A percentile compares a stretch with the other conserved stretches of the same genome.
These are phyloP conservation scores for Verticillium albo-atrum DNA, from an alignment of 2,329 filamentous ascomycete species.

Conservation along the genomic window DNA sequence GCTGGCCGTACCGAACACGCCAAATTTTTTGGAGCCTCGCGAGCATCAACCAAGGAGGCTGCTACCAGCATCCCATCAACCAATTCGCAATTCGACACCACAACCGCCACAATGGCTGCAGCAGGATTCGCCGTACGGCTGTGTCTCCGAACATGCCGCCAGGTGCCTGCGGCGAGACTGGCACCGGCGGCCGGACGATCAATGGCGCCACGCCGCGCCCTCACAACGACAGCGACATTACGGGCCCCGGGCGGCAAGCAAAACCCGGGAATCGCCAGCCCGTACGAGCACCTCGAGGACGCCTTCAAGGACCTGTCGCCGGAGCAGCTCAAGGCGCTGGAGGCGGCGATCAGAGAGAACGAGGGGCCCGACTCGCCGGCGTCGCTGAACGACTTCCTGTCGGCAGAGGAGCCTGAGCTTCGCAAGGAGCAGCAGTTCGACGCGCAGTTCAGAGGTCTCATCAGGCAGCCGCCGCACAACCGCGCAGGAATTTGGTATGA, in stretches of 20 bases:
- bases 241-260: conserved; percentile 9
- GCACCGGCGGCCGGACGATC: neutral
- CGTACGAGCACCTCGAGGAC: conserved; percentile 7
- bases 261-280: conserved; percentile 9
- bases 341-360: conserved; percentile 23
- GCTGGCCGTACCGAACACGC: neutral
- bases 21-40: neutral
- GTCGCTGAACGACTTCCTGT: conserved; percentile 6
- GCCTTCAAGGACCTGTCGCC: conserved; percentile 9
- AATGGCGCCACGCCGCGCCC: conserved; percentile 17
- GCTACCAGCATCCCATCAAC: neutral
- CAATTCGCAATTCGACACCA: neutral
- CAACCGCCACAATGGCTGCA: conserved; percentile 27
- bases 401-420: conserved; percentile 3
- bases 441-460: conserved; percentile 14
- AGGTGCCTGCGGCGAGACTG: conserved; percentile 13
- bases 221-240: conserved; percentile 23
- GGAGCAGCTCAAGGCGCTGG: conserved; percentile 15
- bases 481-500: conserved; percentile 43
- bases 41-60: neutral
- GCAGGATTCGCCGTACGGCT: conserved; percentile 31
- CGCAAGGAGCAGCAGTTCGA: conserved; percentile 7
- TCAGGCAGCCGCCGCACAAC: conserved; percentile 20
- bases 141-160: conserved; percentile 25
- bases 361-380: conserved; percentile 16